Conservation (phyloP, 202 grass and related monocot species). For the Carex arenaria region DNA sequence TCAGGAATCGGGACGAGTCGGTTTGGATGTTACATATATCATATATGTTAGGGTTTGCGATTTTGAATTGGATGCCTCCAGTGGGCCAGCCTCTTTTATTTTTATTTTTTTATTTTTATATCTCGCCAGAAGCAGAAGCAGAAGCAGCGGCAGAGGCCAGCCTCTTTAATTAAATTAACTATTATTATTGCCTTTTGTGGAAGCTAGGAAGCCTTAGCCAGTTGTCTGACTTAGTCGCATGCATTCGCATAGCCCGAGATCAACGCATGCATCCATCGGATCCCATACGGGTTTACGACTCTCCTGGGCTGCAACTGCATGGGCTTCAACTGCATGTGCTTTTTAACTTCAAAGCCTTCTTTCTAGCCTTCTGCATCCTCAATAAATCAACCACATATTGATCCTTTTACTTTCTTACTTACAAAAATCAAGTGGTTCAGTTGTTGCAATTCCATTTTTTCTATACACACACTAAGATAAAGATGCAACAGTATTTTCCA, state of each 20-base stretch:
- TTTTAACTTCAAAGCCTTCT: not conserved
- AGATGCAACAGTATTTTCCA: no score
- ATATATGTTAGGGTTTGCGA: constrained; percentile 17
- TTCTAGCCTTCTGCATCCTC: no score
- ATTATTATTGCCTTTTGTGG: not conserved
- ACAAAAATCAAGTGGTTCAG: no score
- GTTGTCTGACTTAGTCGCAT: not conserved
- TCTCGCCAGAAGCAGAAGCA: not conserved
- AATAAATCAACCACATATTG: no score
- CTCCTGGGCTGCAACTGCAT: not conserved
- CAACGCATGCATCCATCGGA: not conserved
- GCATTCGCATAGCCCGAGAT: not conserved
- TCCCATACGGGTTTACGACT: not conserved
- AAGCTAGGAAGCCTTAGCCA: not conserved
- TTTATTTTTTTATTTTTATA: no score
- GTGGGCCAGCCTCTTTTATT: constrained; percentile 13
- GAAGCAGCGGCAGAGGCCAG: not conserved
- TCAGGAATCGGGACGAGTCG: not conserved
- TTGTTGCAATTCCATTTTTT: no score
- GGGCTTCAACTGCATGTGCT: not conserved
- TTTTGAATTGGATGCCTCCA: constrained; percentile 9
- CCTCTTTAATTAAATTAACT: not conserved
- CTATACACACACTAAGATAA: no score
- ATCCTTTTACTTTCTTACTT: no score
- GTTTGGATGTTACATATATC: no score